A percentile compares a stretch with the other conserved stretches of the same genome.
Evolutionary conservation across 106 monocot genomes (phyloP).

Genomic region (Apostasia ramifera): DNA sequence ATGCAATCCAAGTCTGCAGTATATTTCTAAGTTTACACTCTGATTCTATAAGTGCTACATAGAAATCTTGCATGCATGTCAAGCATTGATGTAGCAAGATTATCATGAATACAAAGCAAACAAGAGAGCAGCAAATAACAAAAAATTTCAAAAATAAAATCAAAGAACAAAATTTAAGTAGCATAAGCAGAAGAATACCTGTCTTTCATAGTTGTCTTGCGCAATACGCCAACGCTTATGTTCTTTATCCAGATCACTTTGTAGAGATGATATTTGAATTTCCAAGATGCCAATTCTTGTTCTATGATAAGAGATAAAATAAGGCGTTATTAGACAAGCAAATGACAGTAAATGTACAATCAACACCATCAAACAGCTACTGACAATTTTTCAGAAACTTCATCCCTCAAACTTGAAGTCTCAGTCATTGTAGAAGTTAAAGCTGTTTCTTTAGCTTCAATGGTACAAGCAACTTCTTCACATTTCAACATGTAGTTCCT

Average conservation of each 20-base stretch:
- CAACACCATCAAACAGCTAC: constrained; percentile 3
- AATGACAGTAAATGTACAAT: not conserved
- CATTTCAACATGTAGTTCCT: constrained; percentile 42
- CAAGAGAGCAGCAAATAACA: not conserved
- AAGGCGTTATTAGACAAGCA: not conserved
- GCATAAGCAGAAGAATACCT: constrained; percentile 34
- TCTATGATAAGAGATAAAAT: constrained; percentile 15
- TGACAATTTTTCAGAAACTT: constrained; percentile 53
- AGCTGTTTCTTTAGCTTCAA: constrained; percentile 66
- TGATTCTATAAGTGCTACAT: no score
- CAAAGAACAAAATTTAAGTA: not conserved
- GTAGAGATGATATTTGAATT: constrained; percentile 41
- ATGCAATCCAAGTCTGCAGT: no score
- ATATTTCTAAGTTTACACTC: no score
- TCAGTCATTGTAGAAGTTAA: constrained; percentile 37
- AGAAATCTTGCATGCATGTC: no score
- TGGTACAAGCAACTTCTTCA: constrained; percentile 56
- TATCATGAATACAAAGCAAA: no score
- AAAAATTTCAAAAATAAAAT: not conserved
- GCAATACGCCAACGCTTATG: constrained; percentile 81
- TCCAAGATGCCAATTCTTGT: constrained; percentile 42
- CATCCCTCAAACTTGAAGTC: constrained; percentile 42
- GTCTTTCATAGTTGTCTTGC: constrained; percentile 96
- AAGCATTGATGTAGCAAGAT: no score
- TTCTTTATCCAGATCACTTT: constrained; percentile 58